These are phyloP conservation scores for Magnusiomyces ingens DNA, from an alignment of 1,139 yeast species.

Conservation along the genomic window DNA sequence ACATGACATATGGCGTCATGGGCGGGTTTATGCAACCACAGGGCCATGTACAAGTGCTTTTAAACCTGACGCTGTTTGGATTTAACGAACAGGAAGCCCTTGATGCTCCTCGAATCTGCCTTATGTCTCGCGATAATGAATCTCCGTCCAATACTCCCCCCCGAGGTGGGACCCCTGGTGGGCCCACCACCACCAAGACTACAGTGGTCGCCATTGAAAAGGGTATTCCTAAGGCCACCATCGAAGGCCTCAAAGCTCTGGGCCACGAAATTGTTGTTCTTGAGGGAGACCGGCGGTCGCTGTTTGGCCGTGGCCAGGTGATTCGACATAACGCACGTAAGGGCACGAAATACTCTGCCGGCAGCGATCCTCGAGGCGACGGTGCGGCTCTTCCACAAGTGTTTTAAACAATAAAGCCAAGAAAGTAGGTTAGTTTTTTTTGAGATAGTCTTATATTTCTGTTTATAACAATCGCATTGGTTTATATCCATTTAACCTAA, in stretches of 20 bases:
- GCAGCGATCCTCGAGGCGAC: constrained; percentile 75
- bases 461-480: no score
- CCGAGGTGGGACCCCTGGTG: constrained; percentile 55
- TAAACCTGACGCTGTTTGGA: constrained; percentile 58
- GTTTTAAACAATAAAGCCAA: constrained; percentile 16
- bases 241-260: constrained; percentile 39
- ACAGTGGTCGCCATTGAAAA: constrained; percentile 63
- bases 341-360: constrained; percentile 53
- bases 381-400: constrained; percentile 63
- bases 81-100: constrained; percentile 67
- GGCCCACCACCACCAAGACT: constrained; percentile 52
- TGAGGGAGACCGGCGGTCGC: constrained; percentile 35
- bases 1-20: constrained; percentile 76
- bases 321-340: constrained; percentile 41
- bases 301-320: constrained; percentile 56
- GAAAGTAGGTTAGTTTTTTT: no score
- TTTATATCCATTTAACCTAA: no score
- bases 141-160: constrained; percentile 34
- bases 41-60: constrained; percentile 72
- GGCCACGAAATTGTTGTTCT: constrained; percentile 54
- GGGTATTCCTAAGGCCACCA: constrained; percentile 45
- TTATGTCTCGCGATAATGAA: constrained; percentile 38
- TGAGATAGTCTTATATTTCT: no score
- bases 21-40: constrained; percentile 88
- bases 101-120: constrained; percentile 69